These are phyloP conservation scores for Leishmania mexicana DNA, from an alignment of 208 protist species.

Conservation along the genomic window DNA sequence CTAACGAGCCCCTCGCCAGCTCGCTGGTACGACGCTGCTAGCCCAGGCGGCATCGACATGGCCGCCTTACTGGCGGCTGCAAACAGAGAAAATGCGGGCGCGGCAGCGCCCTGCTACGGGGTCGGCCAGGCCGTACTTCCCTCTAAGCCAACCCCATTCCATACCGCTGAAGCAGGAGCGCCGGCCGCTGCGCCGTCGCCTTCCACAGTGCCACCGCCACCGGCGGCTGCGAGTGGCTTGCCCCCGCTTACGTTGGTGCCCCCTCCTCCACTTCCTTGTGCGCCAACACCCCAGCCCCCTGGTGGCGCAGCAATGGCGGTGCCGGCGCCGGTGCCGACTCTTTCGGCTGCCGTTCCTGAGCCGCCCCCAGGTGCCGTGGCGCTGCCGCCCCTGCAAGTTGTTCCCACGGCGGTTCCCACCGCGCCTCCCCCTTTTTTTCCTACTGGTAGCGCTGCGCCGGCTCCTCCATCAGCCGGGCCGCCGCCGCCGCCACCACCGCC, in stretches of 20 bases:
- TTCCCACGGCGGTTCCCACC: not conserved
- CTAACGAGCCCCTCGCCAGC: conserved; percentile 32
- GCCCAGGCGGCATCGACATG: not conserved
- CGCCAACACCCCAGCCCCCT: not conserved
- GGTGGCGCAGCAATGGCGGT: not conserved
- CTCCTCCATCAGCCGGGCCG: not conserved
- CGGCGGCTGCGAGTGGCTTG: not conserved
- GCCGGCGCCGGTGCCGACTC: not conserved
- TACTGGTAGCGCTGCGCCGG: not conserved
- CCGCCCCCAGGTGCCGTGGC: not conserved
- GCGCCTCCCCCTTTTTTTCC: not conserved
- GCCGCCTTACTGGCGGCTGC: conserved; percentile 14
- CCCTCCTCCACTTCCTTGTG: not conserved
- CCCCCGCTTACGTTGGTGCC: not conserved
- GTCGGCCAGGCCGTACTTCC: conserved; percentile 26
- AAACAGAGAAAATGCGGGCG: not conserved
- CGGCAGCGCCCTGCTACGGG: conserved; percentile 12
- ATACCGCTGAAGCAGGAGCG: not conserved
- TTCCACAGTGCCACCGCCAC: conserved; percentile 7
- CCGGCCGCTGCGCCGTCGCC: not conserved
- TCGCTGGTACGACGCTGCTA: conserved; percentile 20
- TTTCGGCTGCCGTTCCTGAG: not conserved
- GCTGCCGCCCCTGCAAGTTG: not conserved
- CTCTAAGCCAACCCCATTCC: not conserved
- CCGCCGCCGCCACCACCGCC: too few species aligned